phyloP scores from a whole-genome alignment of 2,329 filamentous ascomycete species.

The Stemphylium lycopersici region DNA sequence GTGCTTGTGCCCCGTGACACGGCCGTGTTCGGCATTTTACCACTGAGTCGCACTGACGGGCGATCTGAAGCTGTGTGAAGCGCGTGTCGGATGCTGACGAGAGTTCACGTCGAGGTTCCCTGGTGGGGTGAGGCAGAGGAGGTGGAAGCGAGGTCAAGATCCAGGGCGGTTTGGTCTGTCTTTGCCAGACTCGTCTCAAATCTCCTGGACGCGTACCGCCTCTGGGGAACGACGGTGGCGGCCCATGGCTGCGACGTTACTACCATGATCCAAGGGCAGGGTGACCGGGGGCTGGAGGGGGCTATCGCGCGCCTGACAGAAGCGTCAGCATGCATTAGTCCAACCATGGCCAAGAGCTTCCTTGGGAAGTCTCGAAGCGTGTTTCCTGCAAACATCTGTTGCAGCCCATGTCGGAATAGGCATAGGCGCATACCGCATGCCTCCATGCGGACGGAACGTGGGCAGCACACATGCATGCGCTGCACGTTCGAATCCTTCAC shows the following conservation, averaged over 20 bases:
- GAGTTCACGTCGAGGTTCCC: conserved; percentile 1
- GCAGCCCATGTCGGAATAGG: conserved; percentile 12
- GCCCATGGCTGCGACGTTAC: not conserved
- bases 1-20: conserved; percentile 2
- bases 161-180: conserved; percentile 4
- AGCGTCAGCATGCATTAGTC: conserved; percentile 21
- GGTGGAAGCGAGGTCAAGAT: conserved; percentile 1
- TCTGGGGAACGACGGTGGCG: not conserved
- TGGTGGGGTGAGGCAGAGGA: conserved; percentile 1
- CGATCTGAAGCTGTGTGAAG: not conserved
- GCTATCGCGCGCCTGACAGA: conserved; percentile 2
- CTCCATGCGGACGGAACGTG: conserved; percentile 17
- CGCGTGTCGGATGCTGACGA: conserved; percentile 1
- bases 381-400: conserved; percentile 24
- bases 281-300: not conserved
- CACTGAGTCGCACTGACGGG: not conserved
- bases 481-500: conserved; percentile 9
- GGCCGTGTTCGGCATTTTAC: not conserved
- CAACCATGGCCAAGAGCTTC: conserved; percentile 24
- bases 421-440: conserved; percentile 3
- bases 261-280: conserved; percentile 6
- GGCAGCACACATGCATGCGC: conserved; percentile 10
- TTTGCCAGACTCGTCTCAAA: not conserved
- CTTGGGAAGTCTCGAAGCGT: conserved; percentile 32
- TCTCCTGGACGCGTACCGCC: conserved; percentile 4